Evolutionary conservation across 2,329 filamentous ascomycete genomes (phyloP).

Genomic region (Sphaerostilbella broomeana): DNA sequence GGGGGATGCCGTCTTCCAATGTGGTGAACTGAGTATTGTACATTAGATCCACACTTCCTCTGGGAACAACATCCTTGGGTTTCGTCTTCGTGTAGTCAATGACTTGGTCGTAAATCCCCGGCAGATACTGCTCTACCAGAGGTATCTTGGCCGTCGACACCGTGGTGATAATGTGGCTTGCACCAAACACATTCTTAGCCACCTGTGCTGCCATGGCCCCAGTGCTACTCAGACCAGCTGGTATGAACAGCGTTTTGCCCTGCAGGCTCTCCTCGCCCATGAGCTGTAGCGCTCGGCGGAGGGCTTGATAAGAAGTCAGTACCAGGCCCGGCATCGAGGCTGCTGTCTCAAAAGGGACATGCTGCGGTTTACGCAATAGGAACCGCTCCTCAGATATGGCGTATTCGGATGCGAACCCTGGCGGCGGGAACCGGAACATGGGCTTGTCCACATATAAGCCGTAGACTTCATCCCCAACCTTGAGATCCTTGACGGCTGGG

Average conservation of each 20-base stretch:
- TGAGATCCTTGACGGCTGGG: conserved; percentile 20
- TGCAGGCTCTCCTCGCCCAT: conserved; percentile 33
- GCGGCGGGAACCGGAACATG: conserved; percentile 19
- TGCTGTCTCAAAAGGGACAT: conserved; percentile 29
- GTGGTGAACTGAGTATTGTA: conserved; percentile 40
- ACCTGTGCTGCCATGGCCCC: conserved; percentile 43
- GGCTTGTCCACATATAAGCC: conserved; percentile 33
- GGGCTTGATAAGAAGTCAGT: conserved; percentile 38
- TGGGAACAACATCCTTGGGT: conserved; percentile 30
- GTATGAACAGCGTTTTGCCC: conserved; percentile 46
- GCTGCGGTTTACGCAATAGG: conserved; percentile 27
- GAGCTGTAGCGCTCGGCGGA: conserved; percentile 33
- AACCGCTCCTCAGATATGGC: conserved; percentile 28
- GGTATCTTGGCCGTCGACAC: conserved; percentile 46
- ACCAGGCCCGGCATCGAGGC: conserved; percentile 31
- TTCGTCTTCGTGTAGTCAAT: conserved; percentile 44
- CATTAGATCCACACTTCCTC: conserved; percentile 42
- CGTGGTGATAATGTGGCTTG: conserved; percentile 41
- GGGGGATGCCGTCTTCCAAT: conserved; percentile 32
- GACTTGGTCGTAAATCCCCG: conserved; percentile 42
- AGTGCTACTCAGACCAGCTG: conserved; percentile 42
- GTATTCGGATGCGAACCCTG: conserved; percentile 37
- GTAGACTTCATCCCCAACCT: conserved; percentile 34
- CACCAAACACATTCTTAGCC: conserved; percentile 44
- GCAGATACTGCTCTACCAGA: conserved; percentile 35